phyloP scores from a whole-genome alignment of 768 basidiomycete genomes.

The Trametes maxima region DNA sequence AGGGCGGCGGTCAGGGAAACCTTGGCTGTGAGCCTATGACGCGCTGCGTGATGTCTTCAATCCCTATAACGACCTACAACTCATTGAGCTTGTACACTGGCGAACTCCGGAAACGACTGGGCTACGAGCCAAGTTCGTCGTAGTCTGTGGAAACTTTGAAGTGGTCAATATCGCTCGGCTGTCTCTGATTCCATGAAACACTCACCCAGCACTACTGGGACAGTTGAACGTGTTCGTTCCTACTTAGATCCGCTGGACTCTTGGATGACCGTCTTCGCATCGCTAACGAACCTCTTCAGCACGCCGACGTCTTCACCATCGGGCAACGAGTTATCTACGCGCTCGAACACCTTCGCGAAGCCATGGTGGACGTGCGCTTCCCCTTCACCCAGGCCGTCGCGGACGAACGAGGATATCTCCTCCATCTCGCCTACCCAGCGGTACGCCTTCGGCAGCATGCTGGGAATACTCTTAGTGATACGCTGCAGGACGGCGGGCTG shows the following conservation, averaged over 20 bases:
- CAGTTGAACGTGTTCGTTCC: too few relatives aligned
- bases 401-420: conserved; percentile 60
- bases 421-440: conserved; percentile 66
- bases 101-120: too few relatives aligned
- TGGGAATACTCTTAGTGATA: conserved; percentile 42
- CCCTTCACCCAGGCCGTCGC: conserved; percentile 23
- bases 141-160: too few relatives aligned
- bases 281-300: conserved; percentile 47
- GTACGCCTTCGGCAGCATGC: conserved; percentile 65
- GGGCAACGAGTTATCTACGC: conserved; percentile 43
- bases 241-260: neutral
- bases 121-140: too few relatives aligned
- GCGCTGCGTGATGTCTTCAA: too few relatives aligned
- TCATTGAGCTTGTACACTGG: too few relatives aligned
- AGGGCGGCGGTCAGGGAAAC: too few relatives aligned
- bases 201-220: too few relatives aligned
- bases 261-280: conserved; percentile 38
- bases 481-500: conserved; percentile 48
- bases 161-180: too few relatives aligned
- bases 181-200: too few relatives aligned
- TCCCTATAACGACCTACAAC: too few relatives aligned
- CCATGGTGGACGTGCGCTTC: conserved; percentile 50
- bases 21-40: too few relatives aligned
- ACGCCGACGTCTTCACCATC: conserved; percentile 40
- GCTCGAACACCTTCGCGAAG: conserved; percentile 47